phyloP scores from a whole-genome alignment of 129 eudicot species.

The Glebionis coronaria region DNA sequence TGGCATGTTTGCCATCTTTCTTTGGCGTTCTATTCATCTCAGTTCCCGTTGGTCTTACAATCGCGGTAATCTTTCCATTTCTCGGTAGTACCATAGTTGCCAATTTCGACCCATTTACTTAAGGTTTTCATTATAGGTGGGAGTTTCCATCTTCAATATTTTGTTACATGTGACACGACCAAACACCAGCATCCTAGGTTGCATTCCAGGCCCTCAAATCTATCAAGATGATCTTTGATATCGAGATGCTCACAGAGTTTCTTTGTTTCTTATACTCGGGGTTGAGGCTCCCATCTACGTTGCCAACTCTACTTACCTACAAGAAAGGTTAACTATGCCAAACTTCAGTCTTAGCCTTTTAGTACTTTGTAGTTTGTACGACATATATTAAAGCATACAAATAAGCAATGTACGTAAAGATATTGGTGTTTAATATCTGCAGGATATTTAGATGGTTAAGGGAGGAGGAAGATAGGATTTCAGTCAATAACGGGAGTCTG shows the following conservation, averaged over 20 bases:
- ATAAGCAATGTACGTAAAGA: not conserved
- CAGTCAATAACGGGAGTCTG: constrained; percentile 8
- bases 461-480: constrained; percentile 61
- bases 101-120: not conserved
- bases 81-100: not conserved
- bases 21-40: constrained; percentile 62
- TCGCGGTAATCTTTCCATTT: constrained; percentile 45
- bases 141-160: constrained; percentile 26
- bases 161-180: constrained; percentile 38
- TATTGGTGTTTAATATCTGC: not conserved
- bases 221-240: constrained; percentile 49
- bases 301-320: constrained; percentile 57
- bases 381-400: not conserved
- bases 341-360: no score
- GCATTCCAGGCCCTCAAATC: constrained; percentile 42
- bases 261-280: constrained; percentile 47
- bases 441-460: constrained; percentile 52
- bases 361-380: no score
- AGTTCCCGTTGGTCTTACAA: constrained; percentile 55
- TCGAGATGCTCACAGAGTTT: constrained; percentile 40
- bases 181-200: constrained; percentile 41
- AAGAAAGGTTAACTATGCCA: constrained; percentile 80
- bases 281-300: constrained; percentile 65
- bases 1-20: constrained; percentile 58
- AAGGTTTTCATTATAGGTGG: constrained; percentile 22